These are phyloP conservation scores for Crithidia expoeki DNA, from an alignment of 208 protist species.

Conservation along the genomic window DNA sequence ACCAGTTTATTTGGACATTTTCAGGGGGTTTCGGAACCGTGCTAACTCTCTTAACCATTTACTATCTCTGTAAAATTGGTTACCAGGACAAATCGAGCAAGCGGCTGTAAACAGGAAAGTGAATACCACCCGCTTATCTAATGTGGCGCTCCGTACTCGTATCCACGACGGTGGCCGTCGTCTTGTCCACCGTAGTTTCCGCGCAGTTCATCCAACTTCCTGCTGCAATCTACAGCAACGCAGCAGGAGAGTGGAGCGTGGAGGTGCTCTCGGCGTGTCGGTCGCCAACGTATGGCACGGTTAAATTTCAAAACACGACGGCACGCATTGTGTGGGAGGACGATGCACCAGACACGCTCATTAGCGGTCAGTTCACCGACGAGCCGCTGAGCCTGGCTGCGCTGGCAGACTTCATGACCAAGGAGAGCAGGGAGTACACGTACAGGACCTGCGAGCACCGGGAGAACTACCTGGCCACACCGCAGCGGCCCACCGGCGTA, in stretches of 20 bases:
- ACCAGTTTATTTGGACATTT: too few species aligned
- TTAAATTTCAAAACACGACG: constrained; percentile 48
- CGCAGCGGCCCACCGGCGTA: constrained; percentile 38
- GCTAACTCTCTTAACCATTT: too few species aligned
- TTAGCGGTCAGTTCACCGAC: constrained; percentile 29
- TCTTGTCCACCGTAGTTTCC: not conserved
- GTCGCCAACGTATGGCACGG: constrained; percentile 23
- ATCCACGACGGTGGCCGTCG: constrained; percentile 9
- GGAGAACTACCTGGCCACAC: constrained; percentile 53
- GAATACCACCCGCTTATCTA: too few species aligned
- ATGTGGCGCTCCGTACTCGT: constrained; percentile 13
- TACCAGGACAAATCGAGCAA: too few species aligned
- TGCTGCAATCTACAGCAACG: constrained; percentile 42
- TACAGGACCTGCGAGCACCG: constrained; percentile 56
- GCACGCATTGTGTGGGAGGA: constrained; percentile 42
- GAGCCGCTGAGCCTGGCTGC: constrained; percentile 34
- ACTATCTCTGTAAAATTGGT: too few species aligned
- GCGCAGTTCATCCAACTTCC: constrained; percentile 47
- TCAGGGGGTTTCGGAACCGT: too few species aligned
- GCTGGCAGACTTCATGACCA: constrained; percentile 37
- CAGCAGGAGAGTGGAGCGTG: constrained; percentile 63
- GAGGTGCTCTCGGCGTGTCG: constrained; percentile 60
- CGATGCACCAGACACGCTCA: constrained; percentile 8
- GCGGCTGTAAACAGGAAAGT: too few species aligned
- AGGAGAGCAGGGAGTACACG: constrained; percentile 18